Conservation (phyloP, 345 rosid species). For the Firmiana major region DNA sequence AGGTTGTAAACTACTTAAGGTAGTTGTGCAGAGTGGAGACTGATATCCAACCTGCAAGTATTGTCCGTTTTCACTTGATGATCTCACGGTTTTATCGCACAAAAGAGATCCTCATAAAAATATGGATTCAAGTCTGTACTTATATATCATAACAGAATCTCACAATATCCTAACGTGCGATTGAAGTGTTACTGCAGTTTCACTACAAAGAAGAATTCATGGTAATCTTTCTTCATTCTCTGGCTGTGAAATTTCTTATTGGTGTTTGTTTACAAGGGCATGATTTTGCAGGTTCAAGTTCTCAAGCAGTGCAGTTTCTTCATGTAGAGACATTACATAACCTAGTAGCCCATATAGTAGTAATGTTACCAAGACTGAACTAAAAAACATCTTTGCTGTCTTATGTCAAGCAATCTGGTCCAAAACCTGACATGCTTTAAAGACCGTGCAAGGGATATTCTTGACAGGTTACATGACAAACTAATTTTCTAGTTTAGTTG, state of each 20-base stretch:
- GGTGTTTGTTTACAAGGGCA: background rate
- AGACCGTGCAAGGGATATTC: background rate
- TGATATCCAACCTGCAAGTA: no score
- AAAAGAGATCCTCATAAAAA: no score
- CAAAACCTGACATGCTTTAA: background rate
- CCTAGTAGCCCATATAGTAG: background rate
- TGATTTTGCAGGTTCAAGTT: constrained; percentile 8
- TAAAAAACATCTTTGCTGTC: background rate
- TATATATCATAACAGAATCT: no score
- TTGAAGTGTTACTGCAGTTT: background rate
- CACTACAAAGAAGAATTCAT: background rate
- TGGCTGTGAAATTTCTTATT: background rate
- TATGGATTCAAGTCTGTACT: no score
- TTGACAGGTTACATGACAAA: background rate
- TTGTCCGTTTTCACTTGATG: no score
- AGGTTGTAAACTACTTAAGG: background rate
- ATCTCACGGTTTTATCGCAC: no score
- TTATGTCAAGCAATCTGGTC: background rate
- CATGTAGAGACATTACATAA: background rate
- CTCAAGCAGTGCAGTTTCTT: background rate
- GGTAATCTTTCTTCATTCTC: background rate
- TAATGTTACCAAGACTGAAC: background rate
- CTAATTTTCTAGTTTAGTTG: background rate
- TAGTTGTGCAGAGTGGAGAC: no score
- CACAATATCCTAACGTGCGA: no score